Evolutionary conservation across 176 grass and related monocot species (phyloP), one percentile per base, ranked within the genome.

Genomic region (Phragmites australis): DNA sequence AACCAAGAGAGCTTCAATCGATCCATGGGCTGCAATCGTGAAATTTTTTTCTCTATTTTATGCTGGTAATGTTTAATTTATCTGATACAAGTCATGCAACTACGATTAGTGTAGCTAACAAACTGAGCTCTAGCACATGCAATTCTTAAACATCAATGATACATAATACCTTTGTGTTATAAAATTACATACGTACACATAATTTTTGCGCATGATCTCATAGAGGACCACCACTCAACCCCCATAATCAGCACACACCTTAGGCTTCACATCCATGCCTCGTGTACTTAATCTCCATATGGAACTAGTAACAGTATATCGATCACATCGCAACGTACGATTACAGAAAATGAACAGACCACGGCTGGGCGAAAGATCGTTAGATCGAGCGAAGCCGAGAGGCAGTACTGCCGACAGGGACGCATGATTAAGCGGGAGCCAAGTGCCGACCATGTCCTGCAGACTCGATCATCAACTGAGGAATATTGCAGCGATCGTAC

Each of bases 361-460:
- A 54, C 23, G 46, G 13, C 40, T 29, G 61, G 75, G 54, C 14
- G 67, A 31, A 44, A 51, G 83, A 72, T 65, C 59, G 58, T 64
- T 58, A 25, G 41, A 71, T 40, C 19, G 4, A 29, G 40, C 21
- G n/a, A n/a, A n/a, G n/a, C n/a, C n/a, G n/a, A n/a, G n/a, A n/a
- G n/a, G n/a, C n/a, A n/a, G n/a, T n/a, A n/a, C n/a, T n/a, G 18
- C 53, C 85, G 72, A 56, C 50, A 54, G 70, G 25, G 60, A 15
- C 9, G 34, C 70, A 84, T 81, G 81, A 89, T 80, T 71, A 70
- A 64, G 29, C 73, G 29, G 19, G 62, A 84, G 65, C 85, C 70
- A 84, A 84, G 81, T 84, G 75, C 32, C 13, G 50, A 67, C 22
- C 86, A 88, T 79, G 81, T 48, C 81, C 49, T 25, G 61, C 58